Evolutionary conservation across 1,284 basidiomycete species (phyloP), one percentile per base, ranked within the genome.

Genomic region (Sporisorium graminicola): DNA sequence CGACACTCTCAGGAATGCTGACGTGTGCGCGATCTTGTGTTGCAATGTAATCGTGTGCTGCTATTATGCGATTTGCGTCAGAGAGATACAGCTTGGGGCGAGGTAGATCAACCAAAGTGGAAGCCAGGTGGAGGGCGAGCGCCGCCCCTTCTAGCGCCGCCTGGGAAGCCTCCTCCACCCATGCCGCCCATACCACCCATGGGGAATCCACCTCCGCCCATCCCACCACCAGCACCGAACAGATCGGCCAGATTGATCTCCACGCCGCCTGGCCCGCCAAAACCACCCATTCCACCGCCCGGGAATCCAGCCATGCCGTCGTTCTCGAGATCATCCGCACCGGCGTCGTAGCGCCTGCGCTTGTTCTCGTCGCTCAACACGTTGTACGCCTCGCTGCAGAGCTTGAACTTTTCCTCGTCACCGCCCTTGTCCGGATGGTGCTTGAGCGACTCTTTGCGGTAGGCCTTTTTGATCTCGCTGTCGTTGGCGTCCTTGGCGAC

Each of bases 401-500:
- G 64, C 65, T 85, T 85, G 76, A 85, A 85, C 69, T 84, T 84
- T 46, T 85, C 84, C 62, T 84, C 81, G 58, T 85, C 82, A 13
- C 84, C 84, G 20, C 84, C 84, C 63, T 85, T 85, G 65, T 85
- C 84, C 6, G 84, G 84, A 49, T 85, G 84, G 55, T 85, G 84
- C 61, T 83, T 82, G 60, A 85, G 76, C 58, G 76, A 79, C 50
- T 81, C 79, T 26, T 76, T 75, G 20, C 82, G 65, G 56, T 82
- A 84, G 1, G 82, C 82, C 52, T 90, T 91, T 86, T 92, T 92
- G 88, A 97, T 91, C 24, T 94, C 91, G 77, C 92, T 91, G 18
- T 95, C 94, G 8, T 86, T 87, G 24, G 95, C 95, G 52, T 88
- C 88, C 86, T 90, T 92, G 78, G 88, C 85, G 56, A 98, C 86